phyloP scores from a whole-genome alignment of 306 rosid species.

The Alnus glutinosa region DNA sequence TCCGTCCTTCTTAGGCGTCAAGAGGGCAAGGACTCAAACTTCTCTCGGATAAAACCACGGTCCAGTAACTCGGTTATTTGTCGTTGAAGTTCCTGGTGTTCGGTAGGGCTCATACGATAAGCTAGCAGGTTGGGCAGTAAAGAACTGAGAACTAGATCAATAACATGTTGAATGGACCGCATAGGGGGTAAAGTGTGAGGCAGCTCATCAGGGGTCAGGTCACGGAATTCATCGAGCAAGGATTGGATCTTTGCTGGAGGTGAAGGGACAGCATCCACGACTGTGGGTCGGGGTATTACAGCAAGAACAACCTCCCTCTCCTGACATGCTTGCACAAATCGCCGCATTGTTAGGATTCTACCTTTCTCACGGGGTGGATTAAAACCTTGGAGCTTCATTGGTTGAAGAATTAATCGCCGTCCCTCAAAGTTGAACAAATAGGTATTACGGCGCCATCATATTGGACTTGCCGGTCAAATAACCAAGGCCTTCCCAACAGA shows the following conservation, averaged over 20 bases:
- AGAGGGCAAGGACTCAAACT: constrained; percentile 1
- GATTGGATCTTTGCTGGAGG: too few species aligned
- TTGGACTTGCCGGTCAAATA: background rate
- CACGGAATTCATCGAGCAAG: too few species aligned
- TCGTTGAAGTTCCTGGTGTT: background rate
- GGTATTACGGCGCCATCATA: background rate
- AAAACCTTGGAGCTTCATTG: background rate
- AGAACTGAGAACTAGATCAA: background rate
- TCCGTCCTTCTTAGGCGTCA: too few species aligned
- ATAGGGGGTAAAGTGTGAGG: background rate
- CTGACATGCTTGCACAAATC: background rate
- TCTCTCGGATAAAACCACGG: background rate
- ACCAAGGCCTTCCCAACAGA: background rate
- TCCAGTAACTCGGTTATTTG: constrained; percentile 4
- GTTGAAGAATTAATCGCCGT: background rate
- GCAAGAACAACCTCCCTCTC: background rate
- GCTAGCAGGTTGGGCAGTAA: background rate
- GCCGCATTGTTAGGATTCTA: background rate
- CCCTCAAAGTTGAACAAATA: background rate
- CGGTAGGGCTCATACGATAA: background rate
- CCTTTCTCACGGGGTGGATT: background rate
- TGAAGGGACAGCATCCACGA: background rate
- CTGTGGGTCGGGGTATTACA: too few species aligned
- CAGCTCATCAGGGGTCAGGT: background rate
- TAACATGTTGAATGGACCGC: background rate